Percentiles rank a stretch among this genome's conserved stretches.
Evolutionary conservation across 495 filamentous ascomycete species (phyloP).

Genomic region (Lasiosphaeria hispida): DNA sequence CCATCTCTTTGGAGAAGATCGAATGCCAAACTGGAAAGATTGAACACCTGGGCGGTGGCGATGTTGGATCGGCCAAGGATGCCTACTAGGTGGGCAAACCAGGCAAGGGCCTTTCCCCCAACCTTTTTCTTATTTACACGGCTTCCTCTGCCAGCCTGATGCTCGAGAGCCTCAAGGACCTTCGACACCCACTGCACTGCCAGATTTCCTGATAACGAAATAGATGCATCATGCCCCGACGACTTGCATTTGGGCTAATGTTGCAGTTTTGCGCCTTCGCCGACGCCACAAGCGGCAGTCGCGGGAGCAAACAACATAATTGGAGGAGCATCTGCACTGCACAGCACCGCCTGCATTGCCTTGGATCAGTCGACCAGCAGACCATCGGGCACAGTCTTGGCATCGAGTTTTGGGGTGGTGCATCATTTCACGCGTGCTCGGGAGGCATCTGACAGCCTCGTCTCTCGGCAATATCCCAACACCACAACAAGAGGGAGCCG

Average conservation of each 20-base stretch:
- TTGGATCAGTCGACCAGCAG: too few species aligned
- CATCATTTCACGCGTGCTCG: not conserved
- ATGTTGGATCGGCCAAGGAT: constrained; percentile 1
- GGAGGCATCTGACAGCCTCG: constrained; percentile 1
- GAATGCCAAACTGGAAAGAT: not conserved
- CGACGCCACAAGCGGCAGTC: not conserved
- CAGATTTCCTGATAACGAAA: not conserved
- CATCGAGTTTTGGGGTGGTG: not conserved
- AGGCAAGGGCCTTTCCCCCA: not conserved
- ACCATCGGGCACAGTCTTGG: not conserved
- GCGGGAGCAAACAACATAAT: not conserved
- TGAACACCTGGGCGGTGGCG: not conserved
- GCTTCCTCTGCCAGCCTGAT: too few species aligned
- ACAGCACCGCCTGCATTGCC: too few species aligned
- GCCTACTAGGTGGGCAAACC: not conserved
- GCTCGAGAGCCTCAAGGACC: not conserved
- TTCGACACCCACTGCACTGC: not conserved
- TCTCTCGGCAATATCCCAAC: not conserved
- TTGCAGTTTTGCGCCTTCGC: not conserved
- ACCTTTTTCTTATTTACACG: not conserved
- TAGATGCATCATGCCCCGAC: not conserved
- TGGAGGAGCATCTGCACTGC: not conserved
- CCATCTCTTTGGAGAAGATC: not conserved
- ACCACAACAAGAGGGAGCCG: not conserved
- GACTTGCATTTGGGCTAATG: not conserved